Conservation (phyloP, 441 rosid genomes). For the Eruca vesicaria region DNA sequence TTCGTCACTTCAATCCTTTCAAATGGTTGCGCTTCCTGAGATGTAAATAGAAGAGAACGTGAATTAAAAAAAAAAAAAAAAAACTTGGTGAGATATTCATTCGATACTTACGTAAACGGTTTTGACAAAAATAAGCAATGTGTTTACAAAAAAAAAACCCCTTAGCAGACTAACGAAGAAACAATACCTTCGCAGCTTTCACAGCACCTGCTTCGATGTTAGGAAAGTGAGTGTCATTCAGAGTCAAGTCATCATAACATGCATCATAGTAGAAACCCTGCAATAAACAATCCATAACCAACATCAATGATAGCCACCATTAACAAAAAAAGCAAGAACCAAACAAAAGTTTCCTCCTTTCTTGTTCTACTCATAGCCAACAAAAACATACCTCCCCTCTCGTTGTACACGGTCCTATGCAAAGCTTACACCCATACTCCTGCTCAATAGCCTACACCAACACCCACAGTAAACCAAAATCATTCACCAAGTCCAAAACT, state of each 20-base stretch:
- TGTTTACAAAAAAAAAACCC: neutral
- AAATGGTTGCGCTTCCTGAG: no score
- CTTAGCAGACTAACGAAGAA: conserved; percentile 16
- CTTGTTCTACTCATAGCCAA: neutral
- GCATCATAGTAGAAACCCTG: conserved; percentile 99
- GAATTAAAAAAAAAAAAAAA: no score
- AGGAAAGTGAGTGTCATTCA: conserved; percentile 85
- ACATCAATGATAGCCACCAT: conserved; percentile 3
- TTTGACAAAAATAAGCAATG: neutral
- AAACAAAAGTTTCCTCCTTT: neutral
- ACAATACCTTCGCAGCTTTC: conserved; percentile 74
- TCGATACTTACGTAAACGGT: neutral
- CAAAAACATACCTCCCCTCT: conserved; percentile 76
- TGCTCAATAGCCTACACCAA: conserved; percentile 70
- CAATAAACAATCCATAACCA: conserved; percentile 18
- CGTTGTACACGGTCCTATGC: conserved; percentile 98
- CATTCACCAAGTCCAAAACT: neutral
- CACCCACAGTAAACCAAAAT: neutral
- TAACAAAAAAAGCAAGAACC: neutral
- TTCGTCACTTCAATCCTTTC: no score
- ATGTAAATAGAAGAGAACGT: no score
- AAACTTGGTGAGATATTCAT: conserved; percentile 1
- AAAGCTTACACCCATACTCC: conserved; percentile 86
- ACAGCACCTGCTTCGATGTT: conserved; percentile 63
- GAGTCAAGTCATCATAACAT: conserved; percentile 79